Conservation (phyloP, 495 filamentous ascomycete species). For the Aspergillus nanangensis region DNA sequence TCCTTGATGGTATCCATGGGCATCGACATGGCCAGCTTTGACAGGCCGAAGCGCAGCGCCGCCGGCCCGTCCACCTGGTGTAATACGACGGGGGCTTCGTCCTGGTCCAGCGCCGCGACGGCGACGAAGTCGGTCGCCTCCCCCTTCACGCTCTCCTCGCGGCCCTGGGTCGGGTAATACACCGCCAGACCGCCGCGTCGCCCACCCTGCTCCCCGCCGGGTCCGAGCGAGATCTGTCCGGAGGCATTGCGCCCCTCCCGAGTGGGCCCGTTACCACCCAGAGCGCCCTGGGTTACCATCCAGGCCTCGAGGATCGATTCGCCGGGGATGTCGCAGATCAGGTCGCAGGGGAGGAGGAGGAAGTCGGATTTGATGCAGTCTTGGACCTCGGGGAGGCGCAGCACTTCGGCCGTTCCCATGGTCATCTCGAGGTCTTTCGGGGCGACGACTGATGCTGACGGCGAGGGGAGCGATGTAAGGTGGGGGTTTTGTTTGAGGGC, state of each 20-base stretch:
- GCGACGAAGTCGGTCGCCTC: constrained; percentile 89
- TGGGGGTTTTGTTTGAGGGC: constrained; percentile 83
- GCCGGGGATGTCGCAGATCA: constrained; percentile 85
- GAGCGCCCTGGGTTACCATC: constrained; percentile 80
- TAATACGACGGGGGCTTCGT: constrained; percentile 37
- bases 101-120: constrained; percentile 56
- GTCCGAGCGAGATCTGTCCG: constrained; percentile 28
- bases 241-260: constrained; percentile 35
- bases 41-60: constrained; percentile 56
- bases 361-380: constrained; percentile 75
- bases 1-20: constrained; percentile 85
- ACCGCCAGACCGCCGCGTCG: constrained; percentile 76
- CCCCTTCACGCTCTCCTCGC: constrained; percentile 68
- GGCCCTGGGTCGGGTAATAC: constrained; percentile 80
- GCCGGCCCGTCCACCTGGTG: too few relatives aligned
- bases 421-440: constrained; percentile 68
- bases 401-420: constrained; percentile 84
- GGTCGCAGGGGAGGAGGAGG: constrained; percentile 85
- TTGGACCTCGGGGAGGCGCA: constrained; percentile 72
- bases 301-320: constrained; percentile 80
- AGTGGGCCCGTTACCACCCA: too few relatives aligned
- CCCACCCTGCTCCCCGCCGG: constrained; percentile 50
- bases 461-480: constrained; percentile 73
- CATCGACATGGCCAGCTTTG: constrained; percentile 65
- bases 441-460: constrained; percentile 69